Conservation (phyloP, 495 filamentous ascomycete species). For the Penicillium fimorum region DNA sequence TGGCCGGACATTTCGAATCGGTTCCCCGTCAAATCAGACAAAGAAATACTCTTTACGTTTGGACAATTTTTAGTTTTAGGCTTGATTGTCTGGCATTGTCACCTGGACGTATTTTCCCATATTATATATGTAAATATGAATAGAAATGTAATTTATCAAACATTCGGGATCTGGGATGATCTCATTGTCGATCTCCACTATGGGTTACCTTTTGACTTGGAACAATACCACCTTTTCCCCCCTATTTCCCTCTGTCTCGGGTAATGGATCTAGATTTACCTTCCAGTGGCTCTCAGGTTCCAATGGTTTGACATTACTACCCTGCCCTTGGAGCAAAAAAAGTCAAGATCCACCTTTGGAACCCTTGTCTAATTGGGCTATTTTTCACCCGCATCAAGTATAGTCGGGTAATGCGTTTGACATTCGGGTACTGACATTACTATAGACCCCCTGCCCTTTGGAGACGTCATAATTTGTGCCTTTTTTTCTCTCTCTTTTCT, state of each 20-base stretch:
- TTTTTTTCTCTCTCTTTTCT: conserved; percentile 4
- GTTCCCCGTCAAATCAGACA: conserved; percentile 12
- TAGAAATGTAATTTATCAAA: no score
- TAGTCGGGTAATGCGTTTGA: conserved; percentile 8
- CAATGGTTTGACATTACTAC: conserved; percentile 23
- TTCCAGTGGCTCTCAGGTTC: background rate
- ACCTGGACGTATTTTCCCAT: no score
- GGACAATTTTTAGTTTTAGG: no score
- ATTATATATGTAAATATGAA: no score
- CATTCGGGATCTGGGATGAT: conserved; percentile 9
- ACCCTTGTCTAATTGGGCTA: background rate
- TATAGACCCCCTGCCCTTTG: conserved; percentile 1
- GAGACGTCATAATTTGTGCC: conserved; percentile 13
- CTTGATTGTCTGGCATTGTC: no score
- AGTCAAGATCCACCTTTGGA: conserved; percentile 1
- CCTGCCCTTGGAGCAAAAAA: conserved; percentile 16
- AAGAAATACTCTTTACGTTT: background rate
- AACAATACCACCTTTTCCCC: conserved; percentile 21
- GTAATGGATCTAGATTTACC: background rate
- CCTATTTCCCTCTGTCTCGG: background rate
- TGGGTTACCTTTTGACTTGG: conserved; percentile 11
- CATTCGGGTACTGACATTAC: conserved; percentile 17
- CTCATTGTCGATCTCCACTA: conserved; percentile 18
- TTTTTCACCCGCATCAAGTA: conserved; percentile 10
- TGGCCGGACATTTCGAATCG: background rate